Percentiles rank a stretch among this genome's conserved stretches.
phyloP scores from a whole-genome alignment of 2,329 filamentous ascomycete genomes.

The Aspergillus awamori region DNA sequence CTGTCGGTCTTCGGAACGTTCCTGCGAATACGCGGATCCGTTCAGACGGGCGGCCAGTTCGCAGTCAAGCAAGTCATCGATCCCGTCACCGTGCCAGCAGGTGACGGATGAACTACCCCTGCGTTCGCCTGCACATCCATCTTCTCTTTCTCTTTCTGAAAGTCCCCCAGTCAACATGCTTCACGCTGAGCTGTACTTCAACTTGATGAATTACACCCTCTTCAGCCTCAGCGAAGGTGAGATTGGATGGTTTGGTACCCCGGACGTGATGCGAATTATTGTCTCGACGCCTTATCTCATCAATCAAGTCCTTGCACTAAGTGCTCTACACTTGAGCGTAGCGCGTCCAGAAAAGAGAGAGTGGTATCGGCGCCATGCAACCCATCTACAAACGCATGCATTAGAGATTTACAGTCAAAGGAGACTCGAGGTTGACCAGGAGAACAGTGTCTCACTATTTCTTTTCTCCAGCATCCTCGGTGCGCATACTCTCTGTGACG shows the following conservation, averaged over 20 bases:
- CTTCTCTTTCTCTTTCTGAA: background rate
- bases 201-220: slow-evolving; percentile 24
- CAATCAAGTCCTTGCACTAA: slow-evolving; percentile 52
- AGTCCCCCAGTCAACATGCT: slow-evolving; percentile 30
- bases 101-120: background rate
- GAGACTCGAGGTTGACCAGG: slow-evolving; percentile 13
- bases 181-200: slow-evolving; percentile 35
- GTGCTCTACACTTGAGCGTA: slow-evolving; percentile 49
- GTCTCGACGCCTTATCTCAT: slow-evolving; percentile 48
- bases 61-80: background rate
- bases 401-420: slow-evolving; percentile 20
- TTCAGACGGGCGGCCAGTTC: background rate
- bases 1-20: slow-evolving; percentile 29
- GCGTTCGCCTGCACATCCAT: background rate
- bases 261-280: slow-evolving; percentile 9
- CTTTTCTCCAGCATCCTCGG: slow-evolving; percentile 27
- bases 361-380: slow-evolving; percentile 33
- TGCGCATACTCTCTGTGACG: slow-evolving; percentile 53
- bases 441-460: slow-evolving; percentile 25
- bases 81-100: background rate
- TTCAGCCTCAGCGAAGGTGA: background rate
- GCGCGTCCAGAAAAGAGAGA: slow-evolving; percentile 40
- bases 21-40: slow-evolving; percentile 20
- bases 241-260: background rate
- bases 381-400: slow-evolving; percentile 40